Evolutionary conservation across 768 basidiomycete species (phyloP).

Genomic region (Amanita subjunquillea): DNA sequence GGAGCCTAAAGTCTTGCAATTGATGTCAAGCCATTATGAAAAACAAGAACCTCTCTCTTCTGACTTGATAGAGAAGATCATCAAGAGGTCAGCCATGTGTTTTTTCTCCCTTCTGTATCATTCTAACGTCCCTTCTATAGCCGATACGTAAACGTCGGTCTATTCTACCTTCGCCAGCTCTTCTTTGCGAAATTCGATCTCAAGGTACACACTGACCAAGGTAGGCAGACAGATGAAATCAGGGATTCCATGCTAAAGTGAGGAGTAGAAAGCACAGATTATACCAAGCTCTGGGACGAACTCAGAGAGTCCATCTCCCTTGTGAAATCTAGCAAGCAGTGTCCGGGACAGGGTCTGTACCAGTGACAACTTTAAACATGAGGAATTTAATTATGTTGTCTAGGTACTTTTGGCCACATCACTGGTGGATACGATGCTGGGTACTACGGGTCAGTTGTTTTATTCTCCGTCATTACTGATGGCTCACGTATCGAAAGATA

Average conservation of each 20-base stretch:
- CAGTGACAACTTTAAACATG: not conserved
- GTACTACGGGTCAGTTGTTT: conserved; percentile 48
- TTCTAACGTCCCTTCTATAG: conserved; percentile 16
- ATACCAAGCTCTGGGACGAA: conserved; percentile 72
- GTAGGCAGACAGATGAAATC: conserved; percentile 19
- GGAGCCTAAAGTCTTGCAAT: conserved; percentile 66
- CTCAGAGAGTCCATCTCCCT: conserved; percentile 62
- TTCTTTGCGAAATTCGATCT: conserved; percentile 80
- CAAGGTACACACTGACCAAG: conserved; percentile 62
- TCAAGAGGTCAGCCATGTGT: conserved; percentile 46
- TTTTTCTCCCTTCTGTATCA: not conserved
- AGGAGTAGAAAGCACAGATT: conserved; percentile 44
- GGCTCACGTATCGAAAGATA: conserved; percentile 22
- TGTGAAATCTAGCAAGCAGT: conserved; percentile 47
- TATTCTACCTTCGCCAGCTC: conserved; percentile 75
- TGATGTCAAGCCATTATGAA: conserved; percentile 76
- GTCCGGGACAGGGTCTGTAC: conserved; percentile 54
- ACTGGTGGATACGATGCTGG: conserved; percentile 61
- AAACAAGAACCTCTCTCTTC: conserved; percentile 60
- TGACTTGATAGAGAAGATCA: conserved; percentile 69
- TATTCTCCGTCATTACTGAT: not conserved
- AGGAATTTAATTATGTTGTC: not conserved
- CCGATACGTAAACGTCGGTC: conserved; percentile 73
- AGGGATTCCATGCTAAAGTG: not conserved
- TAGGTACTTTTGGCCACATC: conserved; percentile 63